Evolutionary conservation across 768 basidiomycete genomes (phyloP).

Genomic region (Tremella yokohamensis): DNA sequence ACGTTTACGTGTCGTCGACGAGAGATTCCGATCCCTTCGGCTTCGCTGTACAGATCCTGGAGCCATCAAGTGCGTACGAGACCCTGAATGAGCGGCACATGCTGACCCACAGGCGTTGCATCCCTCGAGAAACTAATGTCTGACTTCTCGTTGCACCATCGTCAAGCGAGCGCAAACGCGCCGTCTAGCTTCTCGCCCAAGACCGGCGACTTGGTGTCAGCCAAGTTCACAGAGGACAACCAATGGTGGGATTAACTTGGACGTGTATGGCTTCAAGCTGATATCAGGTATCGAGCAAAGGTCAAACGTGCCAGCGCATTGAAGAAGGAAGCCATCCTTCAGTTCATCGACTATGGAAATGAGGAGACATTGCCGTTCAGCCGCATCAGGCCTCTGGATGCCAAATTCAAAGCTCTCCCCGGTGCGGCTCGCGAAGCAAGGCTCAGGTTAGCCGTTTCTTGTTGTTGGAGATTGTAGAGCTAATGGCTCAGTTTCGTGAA

Average conservation of each 20-base stretch:
- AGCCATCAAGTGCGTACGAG: conserved; percentile 68
- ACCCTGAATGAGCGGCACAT: not conserved
- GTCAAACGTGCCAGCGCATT: conserved; percentile 77
- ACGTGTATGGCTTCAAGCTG: conserved; percentile 2
- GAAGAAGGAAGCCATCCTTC: conserved; percentile 91
- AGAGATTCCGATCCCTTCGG: conserved; percentile 61
- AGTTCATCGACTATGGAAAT: conserved; percentile 83
- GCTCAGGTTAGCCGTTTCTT: conserved; percentile 48
- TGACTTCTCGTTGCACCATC: conserved; percentile 85
- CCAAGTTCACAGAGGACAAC: conserved; percentile 77
- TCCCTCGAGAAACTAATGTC: conserved; percentile 89
- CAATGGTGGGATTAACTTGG: conserved; percentile 63
- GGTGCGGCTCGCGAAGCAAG: conserved; percentile 94
- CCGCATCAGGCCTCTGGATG: conserved; percentile 76
- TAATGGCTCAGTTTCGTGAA: conserved; percentile 69
- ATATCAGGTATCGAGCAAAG: conserved; percentile 71
- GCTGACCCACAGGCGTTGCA: conserved; percentile 65
- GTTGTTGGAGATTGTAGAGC: conserved; percentile 3
- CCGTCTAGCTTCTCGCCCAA: conserved; percentile 73
- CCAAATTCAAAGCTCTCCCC: conserved; percentile 80
- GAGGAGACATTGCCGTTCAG: conserved; percentile 79
- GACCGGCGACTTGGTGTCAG: conserved; percentile 84
- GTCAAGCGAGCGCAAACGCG: conserved; percentile 57
- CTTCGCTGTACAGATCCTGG: conserved; percentile 91
- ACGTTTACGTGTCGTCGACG: conserved; percentile 87